Percentiles rank a stretch among this genome's conserved stretches.
Evolutionary conservation across 306 rosid genomes (phyloP).

Genomic region (Astragalus membranaceus): DNA sequence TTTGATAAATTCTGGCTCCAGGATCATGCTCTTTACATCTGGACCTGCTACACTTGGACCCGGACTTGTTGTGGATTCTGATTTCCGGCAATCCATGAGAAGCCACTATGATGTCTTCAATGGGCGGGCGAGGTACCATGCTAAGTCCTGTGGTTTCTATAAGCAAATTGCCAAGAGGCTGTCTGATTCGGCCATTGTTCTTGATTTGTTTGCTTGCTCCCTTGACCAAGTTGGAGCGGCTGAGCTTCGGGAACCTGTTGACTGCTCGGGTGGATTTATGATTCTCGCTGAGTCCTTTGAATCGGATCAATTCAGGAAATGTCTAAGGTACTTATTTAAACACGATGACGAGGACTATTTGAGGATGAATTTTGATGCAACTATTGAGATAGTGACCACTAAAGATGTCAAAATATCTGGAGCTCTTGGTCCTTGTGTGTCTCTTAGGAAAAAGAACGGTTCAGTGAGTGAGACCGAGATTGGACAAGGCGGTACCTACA

Average conservation of each 20-base stretch:
- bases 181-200: slow-evolving; percentile 48
- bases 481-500: slow-evolving; percentile 74
- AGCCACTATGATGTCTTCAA: slow-evolving; percentile 66
- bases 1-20: slow-evolving; percentile 53
- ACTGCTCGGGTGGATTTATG: slow-evolving; percentile 77
- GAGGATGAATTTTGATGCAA: slow-evolving; percentile 73
- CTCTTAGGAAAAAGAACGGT: slow-evolving; percentile 48
- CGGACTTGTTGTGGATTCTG: slow-evolving; percentile 59
- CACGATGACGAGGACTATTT: slow-evolving; percentile 51
- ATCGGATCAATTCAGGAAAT: slow-evolving; percentile 57
- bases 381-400: slow-evolving; percentile 75
- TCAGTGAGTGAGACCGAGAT: slow-evolving; percentile 53
- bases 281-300: slow-evolving; percentile 74
- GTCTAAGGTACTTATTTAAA: slow-evolving; percentile 53
- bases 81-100: slow-evolving; percentile 50
- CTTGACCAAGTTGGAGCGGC: slow-evolving; percentile 87
- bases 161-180: slow-evolving; percentile 47
- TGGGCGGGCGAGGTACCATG: slow-evolving; percentile 43
- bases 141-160: slow-evolving; percentile 56
- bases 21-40: slow-evolving; percentile 81
- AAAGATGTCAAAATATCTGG: slow-evolving; percentile 81
- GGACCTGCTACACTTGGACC: slow-evolving; percentile 89
- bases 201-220: slow-evolving; percentile 78
- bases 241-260: slow-evolving; percentile 61
- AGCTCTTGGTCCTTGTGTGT: slow-evolving; percentile 89